phyloP scores from a whole-genome alignment of 2,329 filamentous ascomycete genomes.

The Hypomyces perniciosus region DNA sequence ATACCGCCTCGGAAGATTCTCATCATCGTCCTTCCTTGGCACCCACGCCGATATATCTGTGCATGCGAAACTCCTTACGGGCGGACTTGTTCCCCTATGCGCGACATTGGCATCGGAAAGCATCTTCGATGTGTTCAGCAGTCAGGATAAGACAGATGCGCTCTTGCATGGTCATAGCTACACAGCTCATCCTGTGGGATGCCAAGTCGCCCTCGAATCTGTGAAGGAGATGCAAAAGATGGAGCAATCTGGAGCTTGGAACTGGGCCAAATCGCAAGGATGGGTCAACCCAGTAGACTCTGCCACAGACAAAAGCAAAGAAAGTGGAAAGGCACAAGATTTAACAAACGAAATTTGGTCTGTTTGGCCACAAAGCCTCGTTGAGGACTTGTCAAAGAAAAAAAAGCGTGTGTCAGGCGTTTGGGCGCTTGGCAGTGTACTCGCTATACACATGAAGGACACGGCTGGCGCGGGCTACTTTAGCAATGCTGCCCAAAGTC shows the following conservation, averaged over 20 bases:
- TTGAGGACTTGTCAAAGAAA: conserved; percentile 51
- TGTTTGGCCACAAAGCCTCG: conserved; percentile 59
- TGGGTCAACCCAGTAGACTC: conserved; percentile 13
- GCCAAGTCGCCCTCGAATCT: conserved; percentile 67
- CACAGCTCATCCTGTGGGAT: conserved; percentile 77
- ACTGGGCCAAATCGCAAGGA: conserved; percentile 46
- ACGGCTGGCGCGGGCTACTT: conserved; percentile 39
- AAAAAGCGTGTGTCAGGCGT: conserved; percentile 53
- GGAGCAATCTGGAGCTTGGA: conserved; percentile 52
- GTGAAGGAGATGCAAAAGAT: conserved; percentile 54
- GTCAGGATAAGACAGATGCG: conserved; percentile 69
- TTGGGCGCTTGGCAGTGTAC: conserved; percentile 68
- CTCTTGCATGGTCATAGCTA: conserved; percentile 82
- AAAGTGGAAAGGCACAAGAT: not conserved
- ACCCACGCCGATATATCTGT: conserved; percentile 69
- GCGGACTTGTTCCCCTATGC: conserved; percentile 71
- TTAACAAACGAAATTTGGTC: conserved; percentile 48
- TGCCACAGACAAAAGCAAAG: conserved; percentile 16
- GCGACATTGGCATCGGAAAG: conserved; percentile 67
- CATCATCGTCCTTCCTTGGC: conserved; percentile 62
- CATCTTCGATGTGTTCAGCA: conserved; percentile 67
- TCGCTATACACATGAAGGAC: conserved; percentile 55
- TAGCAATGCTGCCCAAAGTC: conserved; percentile 38
- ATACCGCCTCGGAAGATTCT: conserved; percentile 71
- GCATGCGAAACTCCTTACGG: conserved; percentile 78